These are phyloP conservation scores for Chalciporus piperatus DNA, from an alignment of 768 basidiomycete genomes.

Conservation along the genomic window DNA sequence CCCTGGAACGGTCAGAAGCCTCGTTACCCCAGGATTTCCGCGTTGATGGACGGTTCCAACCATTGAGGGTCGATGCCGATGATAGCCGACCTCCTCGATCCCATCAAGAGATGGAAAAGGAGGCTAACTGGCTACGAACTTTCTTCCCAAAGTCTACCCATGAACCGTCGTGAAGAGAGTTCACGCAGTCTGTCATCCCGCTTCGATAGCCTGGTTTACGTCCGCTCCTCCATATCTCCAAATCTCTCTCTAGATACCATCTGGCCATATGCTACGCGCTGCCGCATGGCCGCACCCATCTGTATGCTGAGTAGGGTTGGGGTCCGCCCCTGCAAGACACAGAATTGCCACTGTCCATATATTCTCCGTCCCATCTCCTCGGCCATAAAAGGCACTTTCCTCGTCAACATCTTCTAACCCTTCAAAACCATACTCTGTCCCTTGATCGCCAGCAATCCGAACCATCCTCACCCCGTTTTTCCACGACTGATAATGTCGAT, in stretches of 20 bases:
- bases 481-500: slow-evolving; percentile 45
- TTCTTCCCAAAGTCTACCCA: slow-evolving; percentile 42
- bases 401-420: slow-evolving; percentile 33
- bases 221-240: background rate
- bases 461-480: slow-evolving; percentile 45
- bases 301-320: slow-evolving; percentile 27
- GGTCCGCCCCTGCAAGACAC: slow-evolving; percentile 38
- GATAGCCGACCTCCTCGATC: slow-evolving; percentile 62
- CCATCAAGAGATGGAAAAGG: slow-evolving; percentile 74
- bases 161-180: background rate
- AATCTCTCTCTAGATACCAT: slow-evolving; percentile 23
- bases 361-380: slow-evolving; percentile 3
- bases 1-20: slow-evolving; percentile 64
- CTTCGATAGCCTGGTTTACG: slow-evolving; percentile 5
- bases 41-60: slow-evolving; percentile 27
- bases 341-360: slow-evolving; percentile 29
- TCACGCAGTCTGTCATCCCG: background rate
- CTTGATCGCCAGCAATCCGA: slow-evolving; percentile 32
- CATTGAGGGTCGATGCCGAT: slow-evolving; percentile 65
- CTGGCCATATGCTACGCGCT: slow-evolving; percentile 34
- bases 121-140: slow-evolving; percentile 64
- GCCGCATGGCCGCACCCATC: slow-evolving; percentile 39
- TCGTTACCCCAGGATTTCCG: slow-evolving; percentile 42
- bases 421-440: slow-evolving; percentile 31
- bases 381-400: slow-evolving; percentile 28